Conservation (phyloP, 2,329 filamentous ascomycete genomes). For the Tolypocladium amazonense region DNA sequence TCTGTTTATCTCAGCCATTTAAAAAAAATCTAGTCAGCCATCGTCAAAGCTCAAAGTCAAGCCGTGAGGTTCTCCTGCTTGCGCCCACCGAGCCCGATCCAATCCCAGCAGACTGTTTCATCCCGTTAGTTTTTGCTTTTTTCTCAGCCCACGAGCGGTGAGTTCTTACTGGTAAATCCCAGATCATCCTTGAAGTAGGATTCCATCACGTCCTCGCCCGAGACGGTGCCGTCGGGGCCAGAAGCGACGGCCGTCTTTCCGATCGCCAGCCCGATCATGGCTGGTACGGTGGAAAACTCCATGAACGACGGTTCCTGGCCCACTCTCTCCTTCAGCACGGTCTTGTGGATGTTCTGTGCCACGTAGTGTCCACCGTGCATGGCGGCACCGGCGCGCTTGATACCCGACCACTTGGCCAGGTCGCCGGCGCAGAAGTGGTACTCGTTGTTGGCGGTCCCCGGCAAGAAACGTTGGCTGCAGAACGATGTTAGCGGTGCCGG, state of each 20-base stretch:
- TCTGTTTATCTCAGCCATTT: neutral
- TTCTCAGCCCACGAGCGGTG: too few species aligned
- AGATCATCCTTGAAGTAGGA: constrained; percentile 59
- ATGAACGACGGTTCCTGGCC: constrained; percentile 32
- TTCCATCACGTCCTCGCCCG: constrained; percentile 52
- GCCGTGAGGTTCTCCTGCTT: constrained; percentile 9
- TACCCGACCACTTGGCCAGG: constrained; percentile 60
- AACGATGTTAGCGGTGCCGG: neutral
- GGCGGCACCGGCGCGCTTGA: constrained; percentile 68
- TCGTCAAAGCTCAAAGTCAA: neutral
- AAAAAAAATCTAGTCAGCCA: neutral
- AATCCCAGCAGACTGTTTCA: constrained; percentile 43
- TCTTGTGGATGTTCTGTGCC: constrained; percentile 57
- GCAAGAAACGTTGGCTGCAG: constrained; percentile 41
- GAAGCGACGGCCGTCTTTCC: constrained; percentile 60
- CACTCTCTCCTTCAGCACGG: constrained; percentile 35
- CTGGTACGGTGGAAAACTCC: constrained; percentile 41
- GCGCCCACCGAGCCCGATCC: constrained; percentile 33
- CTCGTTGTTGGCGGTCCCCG: constrained; percentile 42
- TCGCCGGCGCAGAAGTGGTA: constrained; percentile 63
- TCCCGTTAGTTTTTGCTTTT: constrained; percentile 7
- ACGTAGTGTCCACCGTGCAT: constrained; percentile 62
- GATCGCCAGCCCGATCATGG: constrained; percentile 62
- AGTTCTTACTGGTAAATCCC: constrained; percentile 47
- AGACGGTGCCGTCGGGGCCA: constrained; percentile 44